phyloP scores from a whole-genome alignment of 2,329 filamentous ascomycete species.

The Venturia pyrina region DNA sequence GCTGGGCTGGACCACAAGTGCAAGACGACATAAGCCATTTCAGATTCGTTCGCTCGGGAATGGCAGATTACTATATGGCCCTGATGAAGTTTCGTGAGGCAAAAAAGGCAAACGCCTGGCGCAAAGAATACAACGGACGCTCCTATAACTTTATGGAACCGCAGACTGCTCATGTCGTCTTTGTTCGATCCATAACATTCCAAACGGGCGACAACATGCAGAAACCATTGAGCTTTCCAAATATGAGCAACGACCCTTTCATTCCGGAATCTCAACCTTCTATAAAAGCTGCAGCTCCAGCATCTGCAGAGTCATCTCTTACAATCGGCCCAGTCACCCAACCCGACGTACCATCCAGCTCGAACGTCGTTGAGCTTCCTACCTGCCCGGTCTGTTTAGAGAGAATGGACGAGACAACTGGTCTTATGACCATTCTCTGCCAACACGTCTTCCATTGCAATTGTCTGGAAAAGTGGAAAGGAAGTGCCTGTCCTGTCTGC shows the following conservation, averaged over 20 bases:
- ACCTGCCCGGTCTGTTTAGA: conserved; percentile 96
- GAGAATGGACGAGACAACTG: conserved; percentile 95
- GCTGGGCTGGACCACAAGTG: conserved; percentile 83
- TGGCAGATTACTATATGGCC: conserved; percentile 87
- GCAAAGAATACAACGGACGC: conserved; percentile 81
- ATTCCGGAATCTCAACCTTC: conserved; percentile 26
- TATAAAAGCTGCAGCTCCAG: conserved; percentile 17
- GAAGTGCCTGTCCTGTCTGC: conserved; percentile 87
- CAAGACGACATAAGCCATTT: conserved; percentile 84
- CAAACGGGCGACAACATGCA: conserved; percentile 46
- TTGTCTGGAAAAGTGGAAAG: conserved; percentile 92
- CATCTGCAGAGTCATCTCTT: conserved; percentile 30
- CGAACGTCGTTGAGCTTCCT: conserved; percentile 79
- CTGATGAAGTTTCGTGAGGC: conserved; percentile 83
- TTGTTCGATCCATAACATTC: conserved; percentile 85
- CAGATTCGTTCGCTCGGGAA: conserved; percentile 81
- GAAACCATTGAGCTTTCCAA: conserved; percentile 44
- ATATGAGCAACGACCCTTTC: conserved; percentile 55
- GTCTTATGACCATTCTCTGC: conserved; percentile 88
- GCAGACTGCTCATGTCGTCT: conserved; percentile 89
- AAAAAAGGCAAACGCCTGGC: conserved; percentile 67
- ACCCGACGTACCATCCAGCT: conserved; percentile 63
- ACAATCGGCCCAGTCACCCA: conserved; percentile 35
- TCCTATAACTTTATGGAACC: conserved; percentile 91
- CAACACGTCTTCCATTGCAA: conserved; percentile 97